Evolutionary conservation across 2,329 filamentous ascomycete species (phyloP).

Genomic region (Corinectria fuckeliana): DNA sequence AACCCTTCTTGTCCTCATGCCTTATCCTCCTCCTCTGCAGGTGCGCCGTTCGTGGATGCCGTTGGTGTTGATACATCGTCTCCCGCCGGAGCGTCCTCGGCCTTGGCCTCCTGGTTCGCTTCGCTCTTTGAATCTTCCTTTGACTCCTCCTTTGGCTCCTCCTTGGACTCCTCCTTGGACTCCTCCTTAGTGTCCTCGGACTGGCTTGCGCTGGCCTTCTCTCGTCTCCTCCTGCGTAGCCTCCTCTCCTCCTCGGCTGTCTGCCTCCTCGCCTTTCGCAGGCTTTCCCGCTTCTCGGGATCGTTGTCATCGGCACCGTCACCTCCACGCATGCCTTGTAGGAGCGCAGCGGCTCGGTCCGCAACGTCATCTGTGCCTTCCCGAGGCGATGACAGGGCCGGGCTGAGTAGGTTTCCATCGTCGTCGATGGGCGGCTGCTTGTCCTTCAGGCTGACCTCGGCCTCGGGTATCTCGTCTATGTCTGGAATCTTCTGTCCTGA

Average conservation of each 20-base stretch:
- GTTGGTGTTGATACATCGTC: constrained; percentile 31
- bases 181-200: constrained; percentile 38
- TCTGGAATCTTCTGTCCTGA: constrained; percentile 88
- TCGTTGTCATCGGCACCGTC: constrained; percentile 61
- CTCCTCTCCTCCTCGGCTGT: constrained; percentile 81
- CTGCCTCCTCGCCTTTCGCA: constrained; percentile 68
- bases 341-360: constrained; percentile 79
- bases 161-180: constrained; percentile 25
- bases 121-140: constrained; percentile 8
- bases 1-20: constrained; percentile 24
- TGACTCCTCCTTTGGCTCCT: not conserved
- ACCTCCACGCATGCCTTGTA: constrained; percentile 81
- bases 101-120: constrained; percentile 24
- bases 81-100: constrained; percentile 19
- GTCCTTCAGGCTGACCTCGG: constrained; percentile 50
- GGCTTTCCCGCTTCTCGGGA: constrained; percentile 61
- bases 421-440: constrained; percentile 51
- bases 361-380: constrained; percentile 76
- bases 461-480: constrained; percentile 65
- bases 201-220: constrained; percentile 57
- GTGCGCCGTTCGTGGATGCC: constrained; percentile 22
- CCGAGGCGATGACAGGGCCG: constrained; percentile 52
- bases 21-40: constrained; percentile 28
- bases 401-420: constrained; percentile 60
- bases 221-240: constrained; percentile 69